These are phyloP conservation scores for Corymbia citriodora DNA, from an alignment of 441 rosid species.

Conservation along the genomic window DNA sequence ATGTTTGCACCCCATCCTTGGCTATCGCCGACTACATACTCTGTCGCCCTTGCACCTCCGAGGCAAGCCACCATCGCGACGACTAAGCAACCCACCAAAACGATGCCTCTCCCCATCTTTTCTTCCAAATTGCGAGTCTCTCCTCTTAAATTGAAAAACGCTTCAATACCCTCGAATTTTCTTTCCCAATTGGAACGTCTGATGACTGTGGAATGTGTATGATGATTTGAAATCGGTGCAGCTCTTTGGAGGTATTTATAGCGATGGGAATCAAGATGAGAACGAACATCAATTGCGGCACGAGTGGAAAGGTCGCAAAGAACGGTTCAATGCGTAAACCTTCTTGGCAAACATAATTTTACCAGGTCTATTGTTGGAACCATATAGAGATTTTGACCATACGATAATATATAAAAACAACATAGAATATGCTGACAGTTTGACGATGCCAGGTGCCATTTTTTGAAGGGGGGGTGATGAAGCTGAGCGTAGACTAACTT, in stretches of 20 bases:
- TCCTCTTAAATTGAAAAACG: not conserved
- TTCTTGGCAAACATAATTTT: too few relatives aligned
- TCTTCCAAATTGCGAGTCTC: not conserved
- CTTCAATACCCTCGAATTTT: not conserved
- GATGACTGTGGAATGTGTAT: not conserved
- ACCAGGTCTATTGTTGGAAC: not conserved
- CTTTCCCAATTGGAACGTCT: not conserved
- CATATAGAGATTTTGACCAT: not conserved
- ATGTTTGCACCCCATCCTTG: conserved; percentile 10
- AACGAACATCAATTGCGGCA: not conserved
- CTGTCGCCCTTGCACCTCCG: not conserved
- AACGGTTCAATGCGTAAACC: not conserved
- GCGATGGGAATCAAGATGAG: not conserved
- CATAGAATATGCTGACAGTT: not conserved
- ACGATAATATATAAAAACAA: not conserved
- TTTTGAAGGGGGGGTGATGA: not conserved
- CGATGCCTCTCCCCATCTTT: not conserved
- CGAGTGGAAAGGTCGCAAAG: conserved; percentile 8
- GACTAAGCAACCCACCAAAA: not conserved
- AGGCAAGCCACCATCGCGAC: not conserved
- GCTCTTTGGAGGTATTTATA: not conserved
- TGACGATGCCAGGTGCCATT: not conserved
- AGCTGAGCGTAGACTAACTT: not conserved
- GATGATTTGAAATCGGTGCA: not conserved
- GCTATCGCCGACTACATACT: conserved; percentile 8